Evolutionary conservation across 2,329 filamentous ascomycete genomes (phyloP).

Genomic region (Cladophialophora exuberans): DNA sequence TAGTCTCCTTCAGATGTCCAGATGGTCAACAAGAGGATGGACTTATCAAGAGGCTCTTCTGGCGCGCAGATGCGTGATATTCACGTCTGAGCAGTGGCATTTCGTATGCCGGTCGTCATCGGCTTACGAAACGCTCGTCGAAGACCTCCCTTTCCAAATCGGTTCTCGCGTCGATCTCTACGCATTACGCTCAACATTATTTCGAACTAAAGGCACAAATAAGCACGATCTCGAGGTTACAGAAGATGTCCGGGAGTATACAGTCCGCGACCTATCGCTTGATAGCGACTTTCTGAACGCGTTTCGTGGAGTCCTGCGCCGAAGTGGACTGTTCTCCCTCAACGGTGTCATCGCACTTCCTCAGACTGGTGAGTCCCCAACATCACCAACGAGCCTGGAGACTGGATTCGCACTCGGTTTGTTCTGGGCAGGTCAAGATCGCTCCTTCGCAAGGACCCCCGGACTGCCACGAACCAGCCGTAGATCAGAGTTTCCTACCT

Average conservation of each 20-base stretch:
- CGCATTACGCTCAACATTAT: conserved; percentile 2
- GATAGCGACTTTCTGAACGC: conserved; percentile 11
- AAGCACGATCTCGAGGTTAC: conserved; percentile 8
- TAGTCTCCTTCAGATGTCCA: neutral
- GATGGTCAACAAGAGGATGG: conserved; percentile 13
- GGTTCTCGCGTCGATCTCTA: neutral
- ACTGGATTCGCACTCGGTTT: conserved; percentile 1
- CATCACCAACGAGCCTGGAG: neutral
- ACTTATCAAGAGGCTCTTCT: conserved; percentile 12
- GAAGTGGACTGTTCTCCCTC: neutral
- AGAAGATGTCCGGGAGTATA: conserved; percentile 11
- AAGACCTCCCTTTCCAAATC: neutral
- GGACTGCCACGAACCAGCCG: conserved; percentile 4
- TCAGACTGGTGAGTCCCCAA: neutral
- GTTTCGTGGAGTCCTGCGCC: conserved; percentile 6
- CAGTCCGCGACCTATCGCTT: conserved; percentile 1
- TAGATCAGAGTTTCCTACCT: neutral
- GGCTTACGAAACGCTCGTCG: conserved; percentile 1
- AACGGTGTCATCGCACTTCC: neutral
- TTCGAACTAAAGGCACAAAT: neutral
- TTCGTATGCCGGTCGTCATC: conserved; percentile 4
- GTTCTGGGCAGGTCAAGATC: neutral
- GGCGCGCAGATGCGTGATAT: conserved; percentile 16
- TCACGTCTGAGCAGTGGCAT: conserved; percentile 14
- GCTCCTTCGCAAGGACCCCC: neutral